Conservation (phyloP, 805 yeast species). For the Zygotorulaspora sp. region DNA sequence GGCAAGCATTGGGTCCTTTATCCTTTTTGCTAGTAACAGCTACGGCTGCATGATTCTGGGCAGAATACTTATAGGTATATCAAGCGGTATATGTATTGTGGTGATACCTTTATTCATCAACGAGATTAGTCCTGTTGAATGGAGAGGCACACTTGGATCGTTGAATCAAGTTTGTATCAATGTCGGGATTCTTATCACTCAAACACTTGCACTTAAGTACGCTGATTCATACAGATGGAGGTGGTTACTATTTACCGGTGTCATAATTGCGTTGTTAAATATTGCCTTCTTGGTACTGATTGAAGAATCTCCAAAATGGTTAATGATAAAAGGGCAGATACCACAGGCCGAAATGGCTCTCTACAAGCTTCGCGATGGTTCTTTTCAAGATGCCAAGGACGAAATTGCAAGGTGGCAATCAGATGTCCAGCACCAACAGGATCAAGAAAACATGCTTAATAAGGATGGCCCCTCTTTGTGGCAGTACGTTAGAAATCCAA, state of each 20-base stretch:
- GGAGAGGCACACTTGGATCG: slow-evolving; percentile 78
- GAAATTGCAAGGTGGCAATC: slow-evolving; percentile 21
- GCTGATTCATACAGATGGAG: slow-evolving; percentile 72
- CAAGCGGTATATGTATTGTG: slow-evolving; percentile 85
- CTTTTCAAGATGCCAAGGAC: slow-evolving; percentile 26
- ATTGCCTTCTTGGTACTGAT: slow-evolving; percentile 42
- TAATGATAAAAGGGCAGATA: slow-evolving; percentile 36
- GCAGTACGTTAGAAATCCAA: slow-evolving; percentile 48
- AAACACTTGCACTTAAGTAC: slow-evolving; percentile 64
- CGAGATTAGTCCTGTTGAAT: slow-evolving; percentile 66
- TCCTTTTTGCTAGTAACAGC: slow-evolving; percentile 49
- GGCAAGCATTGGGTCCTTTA: slow-evolving; percentile 50
- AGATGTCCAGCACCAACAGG: slow-evolving; percentile 8
- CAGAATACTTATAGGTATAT: slow-evolving; percentile 73
- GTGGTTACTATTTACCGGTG: slow-evolving; percentile 57
- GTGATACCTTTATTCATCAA: slow-evolving; percentile 77
- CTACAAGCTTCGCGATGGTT: slow-evolving; percentile 35
- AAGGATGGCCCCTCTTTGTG: slow-evolving; percentile 24
- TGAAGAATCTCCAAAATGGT: slow-evolving; percentile 85
- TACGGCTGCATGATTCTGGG: slow-evolving; percentile 52
- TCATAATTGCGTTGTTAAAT: slow-evolving; percentile 48
- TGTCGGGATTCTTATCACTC: slow-evolving; percentile 78
- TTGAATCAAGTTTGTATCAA: slow-evolving; percentile 87
- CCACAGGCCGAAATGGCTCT: slow-evolving; percentile 41
- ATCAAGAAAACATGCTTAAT: slow-evolving; percentile 2